Percentiles rank a stretch among this genome's conserved stretches.
Evolutionary conservation across 2,329 filamentous ascomycete genomes (phyloP).

Genomic region (Chaetomium sp.): DNA sequence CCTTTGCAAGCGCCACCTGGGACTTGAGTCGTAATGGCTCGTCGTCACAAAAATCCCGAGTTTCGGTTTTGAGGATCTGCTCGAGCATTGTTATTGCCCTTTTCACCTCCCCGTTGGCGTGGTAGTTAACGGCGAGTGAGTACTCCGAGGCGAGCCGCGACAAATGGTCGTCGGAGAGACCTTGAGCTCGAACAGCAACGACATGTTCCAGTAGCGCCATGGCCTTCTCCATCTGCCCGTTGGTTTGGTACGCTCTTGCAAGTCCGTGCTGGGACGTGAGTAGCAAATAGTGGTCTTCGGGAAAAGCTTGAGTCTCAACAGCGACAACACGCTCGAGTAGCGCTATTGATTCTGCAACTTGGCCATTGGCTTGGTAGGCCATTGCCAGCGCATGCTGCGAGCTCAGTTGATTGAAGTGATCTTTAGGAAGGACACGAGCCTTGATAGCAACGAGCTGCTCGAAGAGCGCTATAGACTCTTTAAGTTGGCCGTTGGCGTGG

Average conservation of each 20-base stretch:
- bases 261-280: not conserved
- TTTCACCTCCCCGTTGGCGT: slow-evolving; percentile 16
- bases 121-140: slow-evolving; percentile 18
- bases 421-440: not conserved
- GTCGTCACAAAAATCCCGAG: not conserved
- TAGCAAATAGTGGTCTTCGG: not conserved
- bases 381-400: not conserved
- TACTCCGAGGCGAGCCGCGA: slow-evolving; percentile 13
- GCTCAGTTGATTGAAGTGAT: not conserved
- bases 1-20: not conserved
- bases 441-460: not conserved
- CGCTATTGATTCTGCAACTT: not conserved
- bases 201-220: slow-evolving; percentile 1
- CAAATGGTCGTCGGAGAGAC: slow-evolving; percentile 1
- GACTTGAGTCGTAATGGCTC: not conserved
- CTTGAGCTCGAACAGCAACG: not conserved
- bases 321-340: slow-evolving; percentile 3
- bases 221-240: no score
- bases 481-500: not conserved
- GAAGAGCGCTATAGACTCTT: not conserved
- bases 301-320: not conserved
- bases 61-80: slow-evolving; percentile 10
- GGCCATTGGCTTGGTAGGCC: not conserved
- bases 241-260: not conserved
- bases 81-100: slow-evolving; percentile 22